Evolutionary conservation across 768 basidiomycete genomes (phyloP).

Genomic region (Sutorius australiensis): DNA sequence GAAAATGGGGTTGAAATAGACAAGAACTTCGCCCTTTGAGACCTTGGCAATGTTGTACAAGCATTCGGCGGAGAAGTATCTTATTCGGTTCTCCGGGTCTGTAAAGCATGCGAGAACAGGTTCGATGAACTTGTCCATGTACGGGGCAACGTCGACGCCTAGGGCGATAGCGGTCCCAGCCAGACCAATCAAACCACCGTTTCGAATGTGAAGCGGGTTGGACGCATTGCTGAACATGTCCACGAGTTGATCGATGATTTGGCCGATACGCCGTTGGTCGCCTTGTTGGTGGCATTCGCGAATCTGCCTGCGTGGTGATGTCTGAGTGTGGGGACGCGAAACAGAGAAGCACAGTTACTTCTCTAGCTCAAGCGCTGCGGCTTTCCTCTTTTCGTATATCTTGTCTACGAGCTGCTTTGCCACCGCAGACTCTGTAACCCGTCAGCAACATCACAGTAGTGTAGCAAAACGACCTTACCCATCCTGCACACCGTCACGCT

Average conservation of each 20-base stretch:
- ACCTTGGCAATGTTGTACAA: constrained; percentile 98
- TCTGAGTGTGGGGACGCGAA: constrained; percentile 7
- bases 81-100: constrained; percentile 90
- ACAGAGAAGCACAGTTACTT: constrained; percentile 48
- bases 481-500: constrained; percentile 3
- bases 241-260: constrained; percentile 91
- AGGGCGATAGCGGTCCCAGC: constrained; percentile 97
- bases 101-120: constrained; percentile 88
- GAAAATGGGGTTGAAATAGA: constrained; percentile 98
- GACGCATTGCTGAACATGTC: constrained; percentile 85
- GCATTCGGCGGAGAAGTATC: constrained; percentile 97
- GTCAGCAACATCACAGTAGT: neutral
- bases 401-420: constrained; percentile 85
- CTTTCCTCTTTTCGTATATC: constrained; percentile 95
- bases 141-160: constrained; percentile 87
- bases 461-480: constrained; percentile 11
- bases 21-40: constrained; percentile 92
- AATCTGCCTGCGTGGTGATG: constrained; percentile 56
- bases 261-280: constrained; percentile 74
- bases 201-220: constrained; percentile 85
- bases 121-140: constrained; percentile 90
- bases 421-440: constrained; percentile 58
- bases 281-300: constrained; percentile 81
- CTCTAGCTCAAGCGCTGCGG: constrained; percentile 92
- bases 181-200: constrained; percentile 93